These are phyloP conservation scores for Mollisiaceae sp. DNA, from an alignment of 2,329 filamentous ascomycete species.

Conservation along the genomic window DNA sequence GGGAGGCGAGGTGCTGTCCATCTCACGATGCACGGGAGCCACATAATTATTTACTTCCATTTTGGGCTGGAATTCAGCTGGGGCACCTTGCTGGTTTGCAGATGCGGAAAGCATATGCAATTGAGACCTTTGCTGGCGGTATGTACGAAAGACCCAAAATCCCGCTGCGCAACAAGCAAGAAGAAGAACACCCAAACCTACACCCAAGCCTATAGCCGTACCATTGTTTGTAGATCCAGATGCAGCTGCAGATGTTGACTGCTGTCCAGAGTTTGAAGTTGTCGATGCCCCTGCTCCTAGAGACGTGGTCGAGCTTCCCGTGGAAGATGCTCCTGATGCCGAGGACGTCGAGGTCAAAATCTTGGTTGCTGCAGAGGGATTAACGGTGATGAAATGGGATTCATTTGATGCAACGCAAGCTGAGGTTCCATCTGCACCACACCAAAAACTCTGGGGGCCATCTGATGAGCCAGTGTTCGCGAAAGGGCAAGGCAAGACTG, in stretches of 20 bases:
- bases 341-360: constrained; percentile 8
- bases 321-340: constrained; percentile 6
- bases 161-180: background rate
- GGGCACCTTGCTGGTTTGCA: background rate
- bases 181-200: constrained; percentile 3
- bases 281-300: background rate
- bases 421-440: constrained; percentile 10
- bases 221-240: constrained; percentile 3
- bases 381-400: constrained; percentile 14
- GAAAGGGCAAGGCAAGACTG: constrained; percentile 18
- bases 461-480: constrained; percentile 5
- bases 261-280: background rate
- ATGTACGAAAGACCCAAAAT: constrained; percentile 5
- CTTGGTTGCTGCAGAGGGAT: background rate
- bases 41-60: background rate
- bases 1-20: background rate
- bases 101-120: background rate
- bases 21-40: background rate
- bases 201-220: constrained; percentile 10
- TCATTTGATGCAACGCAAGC: constrained; percentile 10
- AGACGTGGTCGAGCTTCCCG: background rate
- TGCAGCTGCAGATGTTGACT: background rate
- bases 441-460: constrained; percentile 9
- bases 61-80: background rate
- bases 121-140: background rate